phyloP scores from a whole-genome alignment of 495 filamentous ascomycete genomes.

The Amphirosellinia nigrospora region DNA sequence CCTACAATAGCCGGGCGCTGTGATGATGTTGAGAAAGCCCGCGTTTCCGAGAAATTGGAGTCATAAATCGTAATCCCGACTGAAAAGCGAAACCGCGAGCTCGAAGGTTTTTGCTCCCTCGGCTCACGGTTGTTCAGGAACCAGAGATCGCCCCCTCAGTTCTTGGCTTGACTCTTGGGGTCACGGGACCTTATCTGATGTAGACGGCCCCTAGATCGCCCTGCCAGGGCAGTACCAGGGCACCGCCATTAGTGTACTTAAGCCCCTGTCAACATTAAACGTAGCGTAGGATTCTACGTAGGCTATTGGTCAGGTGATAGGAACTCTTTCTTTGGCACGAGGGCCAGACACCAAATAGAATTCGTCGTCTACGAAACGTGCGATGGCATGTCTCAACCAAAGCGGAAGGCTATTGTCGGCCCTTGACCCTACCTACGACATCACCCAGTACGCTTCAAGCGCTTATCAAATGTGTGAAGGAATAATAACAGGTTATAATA shows the following conservation, averaged over 20 bases:
- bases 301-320: background rate
- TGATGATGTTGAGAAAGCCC: background rate
- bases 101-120: background rate
- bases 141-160: background rate
- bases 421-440: background rate
- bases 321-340: background rate
- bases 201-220: background rate
- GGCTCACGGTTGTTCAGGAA: background rate
- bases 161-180: background rate
- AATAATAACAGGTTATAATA: background rate
- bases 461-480: background rate
- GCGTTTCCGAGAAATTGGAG: background rate
- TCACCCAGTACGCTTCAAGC: background rate
- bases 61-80: slow-evolving; percentile 6
- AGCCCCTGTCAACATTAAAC: background rate
- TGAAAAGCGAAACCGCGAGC: background rate
- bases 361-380: background rate
- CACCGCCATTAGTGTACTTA: background rate
- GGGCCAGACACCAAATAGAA: background rate
- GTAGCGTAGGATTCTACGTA: slow-evolving; percentile 1
- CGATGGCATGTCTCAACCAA: background rate
- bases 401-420: slow-evolving; percentile 20
- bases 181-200: background rate
- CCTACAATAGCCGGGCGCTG: background rate
- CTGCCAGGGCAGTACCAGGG: background rate